Base-by-base conservation (phyloP, 768 basidiomycete species). In the Guyanaporus albipodus region DNA sequence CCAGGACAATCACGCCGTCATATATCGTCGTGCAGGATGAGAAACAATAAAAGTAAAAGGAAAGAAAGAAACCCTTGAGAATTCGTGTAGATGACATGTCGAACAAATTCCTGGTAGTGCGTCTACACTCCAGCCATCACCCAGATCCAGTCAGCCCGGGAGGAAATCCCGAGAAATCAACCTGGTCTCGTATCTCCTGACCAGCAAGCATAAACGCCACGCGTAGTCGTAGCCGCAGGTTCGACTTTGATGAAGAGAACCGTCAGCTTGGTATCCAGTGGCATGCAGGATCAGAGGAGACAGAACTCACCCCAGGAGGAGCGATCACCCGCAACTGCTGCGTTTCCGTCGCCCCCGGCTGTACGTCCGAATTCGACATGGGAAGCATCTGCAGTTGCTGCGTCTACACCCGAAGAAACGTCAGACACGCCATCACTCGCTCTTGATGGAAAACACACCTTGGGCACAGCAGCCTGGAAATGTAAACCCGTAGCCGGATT, bases 321-420 rank as follows among this genome's bases (percentile, higher is more conserved):
- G 92, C 91, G 23, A 89, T 74, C 31, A 99, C 82, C 9, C 92
- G 80, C 88, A 99, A 87, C 63, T 95, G 91, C 63, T 98, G 96
- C 9, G 93, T 95, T 66, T 98, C 95, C 14, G 80, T 78, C 8
- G 81, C 70, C 2, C 92, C 91, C 0, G 90, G 84, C 27, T 68
- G 70, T 34, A 99, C 76, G 42, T 80, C 85, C 10, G 85, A 74
- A 65, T 85, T 92, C 6, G 92, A 92, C 87, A 98, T 97, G 6
- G 95, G 91, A 47, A 92, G 75, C 95, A 99, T 99, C 66, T 97
- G 94, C 46, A 99, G 67, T 64, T 96, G 93, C 69, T 96, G 94
- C 0, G 93, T 89, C 91, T 98, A 60, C 3, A 3, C 9, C 21
- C 46, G 46, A 36, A 37, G 6, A 26, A n/a, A n/a, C 33, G 27